These are phyloP conservation scores for Schizosaccharomyces japonicus DNA, from an alignment of 805 yeast species.

Conservation along the genomic window DNA sequence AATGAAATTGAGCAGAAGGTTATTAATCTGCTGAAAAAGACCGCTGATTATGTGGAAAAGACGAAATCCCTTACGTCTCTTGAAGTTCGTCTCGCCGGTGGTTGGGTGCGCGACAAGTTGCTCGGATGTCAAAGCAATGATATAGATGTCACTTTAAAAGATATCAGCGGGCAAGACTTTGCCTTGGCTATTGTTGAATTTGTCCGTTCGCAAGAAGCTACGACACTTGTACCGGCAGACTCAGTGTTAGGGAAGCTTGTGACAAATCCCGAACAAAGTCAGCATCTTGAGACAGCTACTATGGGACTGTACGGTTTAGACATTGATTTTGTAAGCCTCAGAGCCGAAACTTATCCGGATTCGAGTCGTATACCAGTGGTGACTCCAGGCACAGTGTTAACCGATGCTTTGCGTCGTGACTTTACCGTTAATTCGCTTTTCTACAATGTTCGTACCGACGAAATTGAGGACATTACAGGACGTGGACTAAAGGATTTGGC, in stretches of 20 bases:
- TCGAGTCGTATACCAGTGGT: conserved; percentile 69
- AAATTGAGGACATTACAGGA: conserved; percentile 68
- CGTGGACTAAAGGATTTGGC: conserved; percentile 50
- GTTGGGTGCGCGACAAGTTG: conserved; percentile 20
- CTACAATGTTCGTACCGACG: conserved; percentile 43
- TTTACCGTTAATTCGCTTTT: conserved; percentile 86
- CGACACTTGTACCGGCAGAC: conserved; percentile 13
- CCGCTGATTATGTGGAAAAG: neutral
- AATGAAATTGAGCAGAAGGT: neutral
- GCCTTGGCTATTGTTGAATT: conserved; percentile 30
- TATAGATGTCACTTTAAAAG: conserved; percentile 74
- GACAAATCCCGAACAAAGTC: conserved; percentile 83
- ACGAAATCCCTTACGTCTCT: neutral
- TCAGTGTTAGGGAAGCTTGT: conserved; percentile 10
- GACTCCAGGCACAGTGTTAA: conserved; percentile 66
- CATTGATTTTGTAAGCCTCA: conserved; percentile 75
- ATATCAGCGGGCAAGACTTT: conserved; percentile 64
- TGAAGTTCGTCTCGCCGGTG: conserved; percentile 4
- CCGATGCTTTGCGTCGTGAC: conserved; percentile 83
- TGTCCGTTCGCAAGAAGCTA: conserved; percentile 12
- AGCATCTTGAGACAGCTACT: conserved; percentile 91
- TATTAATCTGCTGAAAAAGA: neutral
- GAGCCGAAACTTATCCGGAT: conserved; percentile 66
- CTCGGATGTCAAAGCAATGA: conserved; percentile 64
- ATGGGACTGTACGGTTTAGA: conserved; percentile 65